Evolutionary conservation across 306 rosid genomes (phyloP), one percentile per base, ranked within the genome.

Genomic region (Fragaria iinumae): DNA sequence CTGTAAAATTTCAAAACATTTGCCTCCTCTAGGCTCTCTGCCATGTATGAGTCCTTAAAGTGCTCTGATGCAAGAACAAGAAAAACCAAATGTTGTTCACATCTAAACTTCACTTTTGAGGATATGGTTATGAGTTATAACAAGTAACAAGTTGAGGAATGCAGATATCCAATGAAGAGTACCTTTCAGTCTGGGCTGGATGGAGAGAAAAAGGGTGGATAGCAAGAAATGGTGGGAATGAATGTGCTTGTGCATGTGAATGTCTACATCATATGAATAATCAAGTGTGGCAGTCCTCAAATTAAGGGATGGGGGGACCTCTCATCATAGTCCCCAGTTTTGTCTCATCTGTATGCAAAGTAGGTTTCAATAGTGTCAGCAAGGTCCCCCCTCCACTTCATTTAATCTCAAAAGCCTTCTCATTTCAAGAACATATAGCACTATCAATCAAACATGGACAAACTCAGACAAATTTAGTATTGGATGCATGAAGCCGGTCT

Each of bases 271-370:
- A 13, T 9, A 39, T 47, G 34, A 50, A 50, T 11, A 60, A n/a
- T 45, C 8, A 36, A 45, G 41, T 52, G 71, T 25, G 57, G 59
- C 72, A 80, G 78, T 77, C 77, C 81, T 69, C 82, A 69, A 77
- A 68, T 69, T 70, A 81, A 81, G 85, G 85, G 76, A 69, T 48
- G 59, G 52, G 56, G 17, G 80, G 89, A 77, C 34, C 86, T 88
- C 78, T 83, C 83, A 83, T 78, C 80, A 68, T 74, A 41, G 84
- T 76, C 89, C 45, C 74, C 87, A 66, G 7, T 38, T 83, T 89
- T 91, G 94, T 86, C 89, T 66, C 29, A 74, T 81, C 66, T 73
- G 64, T 62, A 87, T 18, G 92, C 86, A 52, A 81, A 2, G 91
- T 83, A 49, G 77, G 87, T 78, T 73, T 89, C 91, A 83, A 23